phyloP scores from a whole-genome alignment of 2,329 filamentous ascomycete genomes.

The Aureobasidium sp. region DNA sequence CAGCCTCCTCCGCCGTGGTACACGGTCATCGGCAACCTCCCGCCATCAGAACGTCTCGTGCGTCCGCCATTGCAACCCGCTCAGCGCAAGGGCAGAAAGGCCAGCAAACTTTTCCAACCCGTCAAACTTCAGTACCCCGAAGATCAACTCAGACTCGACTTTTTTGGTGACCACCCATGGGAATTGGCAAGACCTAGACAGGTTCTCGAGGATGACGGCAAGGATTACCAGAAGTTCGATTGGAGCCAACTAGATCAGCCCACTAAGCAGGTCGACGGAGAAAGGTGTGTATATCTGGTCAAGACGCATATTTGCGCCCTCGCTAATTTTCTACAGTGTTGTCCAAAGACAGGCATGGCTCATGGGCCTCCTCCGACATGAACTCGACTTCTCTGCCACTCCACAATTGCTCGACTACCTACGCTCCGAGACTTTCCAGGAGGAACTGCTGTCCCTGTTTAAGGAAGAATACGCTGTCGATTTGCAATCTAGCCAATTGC shows the following conservation, averaged over 20 bases:
- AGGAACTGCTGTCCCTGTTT: neutral
- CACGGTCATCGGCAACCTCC: constrained; percentile 48
- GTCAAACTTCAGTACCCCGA: constrained; percentile 73
- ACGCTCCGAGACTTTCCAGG: neutral
- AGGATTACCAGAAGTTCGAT: constrained; percentile 66
- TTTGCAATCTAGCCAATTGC: neutral
- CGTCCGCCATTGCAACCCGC: constrained; percentile 45
- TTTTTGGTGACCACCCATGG: constrained; percentile 95
- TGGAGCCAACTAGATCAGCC: constrained; percentile 72
- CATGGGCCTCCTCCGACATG: constrained; percentile 39
- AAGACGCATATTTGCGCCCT: neutral
- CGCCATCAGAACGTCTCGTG: constrained; percentile 53
- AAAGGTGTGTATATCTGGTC: constrained; percentile 53
- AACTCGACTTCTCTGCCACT: constrained; percentile 2
- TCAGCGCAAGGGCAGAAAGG: constrained; percentile 50
- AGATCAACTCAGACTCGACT: constrained; percentile 69
- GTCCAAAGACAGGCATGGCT: constrained; percentile 87
- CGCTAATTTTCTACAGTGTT: constrained; percentile 52
- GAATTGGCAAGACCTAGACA: constrained; percentile 84
- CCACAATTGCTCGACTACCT: neutral
- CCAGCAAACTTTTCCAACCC: constrained; percentile 74
- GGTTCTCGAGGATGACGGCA: constrained; percentile 77
- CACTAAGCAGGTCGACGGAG: constrained; percentile 71
- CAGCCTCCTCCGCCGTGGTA: constrained; percentile 48
- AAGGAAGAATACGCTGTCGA: constrained; percentile 2